Conservation (phyloP, 495 filamentous ascomycete species). For the Eremomyces bilateralis region DNA sequence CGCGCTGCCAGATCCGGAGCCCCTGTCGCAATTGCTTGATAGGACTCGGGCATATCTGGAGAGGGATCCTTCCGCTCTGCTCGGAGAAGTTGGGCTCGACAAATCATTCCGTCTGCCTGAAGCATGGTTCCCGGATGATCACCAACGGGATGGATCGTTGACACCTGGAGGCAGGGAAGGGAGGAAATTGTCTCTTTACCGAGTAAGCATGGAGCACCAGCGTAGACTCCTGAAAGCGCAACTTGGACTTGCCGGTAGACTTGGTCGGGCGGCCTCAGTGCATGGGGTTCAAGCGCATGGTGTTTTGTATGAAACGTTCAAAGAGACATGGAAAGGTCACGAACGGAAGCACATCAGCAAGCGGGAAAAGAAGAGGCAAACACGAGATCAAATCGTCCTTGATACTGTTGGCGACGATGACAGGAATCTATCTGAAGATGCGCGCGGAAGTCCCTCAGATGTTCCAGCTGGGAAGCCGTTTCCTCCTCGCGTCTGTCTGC, state of each 20-base stretch:
- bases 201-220: constrained; percentile 64
- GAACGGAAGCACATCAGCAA: constrained; percentile 48
- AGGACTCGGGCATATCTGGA: constrained; percentile 42
- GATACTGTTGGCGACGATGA: too few relatives aligned
- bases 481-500: constrained; percentile 79
- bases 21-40: constrained; percentile 40
- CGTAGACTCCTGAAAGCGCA: constrained; percentile 53
- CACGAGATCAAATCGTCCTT: constrained; percentile 7
- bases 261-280: constrained; percentile 60
- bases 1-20: constrained; percentile 45
- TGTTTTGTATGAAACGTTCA: constrained; percentile 49
- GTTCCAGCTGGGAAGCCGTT: constrained; percentile 33
- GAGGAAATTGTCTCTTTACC: constrained; percentile 44
- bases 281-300: constrained; percentile 90
- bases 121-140: constrained; percentile 31
- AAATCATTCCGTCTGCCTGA: constrained; percentile 63
- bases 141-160: constrained; percentile 27
- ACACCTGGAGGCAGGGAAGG: constrained; percentile 77
- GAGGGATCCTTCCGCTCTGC: constrained; percentile 41
- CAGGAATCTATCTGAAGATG: constrained; percentile 2
- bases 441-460: background rate
- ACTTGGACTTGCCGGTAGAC: constrained; percentile 62
- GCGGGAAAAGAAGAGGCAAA: constrained; percentile 29
- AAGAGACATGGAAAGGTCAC: constrained; percentile 60
- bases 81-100: constrained; percentile 84